phyloP scores from a whole-genome alignment of 2,329 filamentous ascomycete species.

The Pseudocercospora fijiensis region DNA sequence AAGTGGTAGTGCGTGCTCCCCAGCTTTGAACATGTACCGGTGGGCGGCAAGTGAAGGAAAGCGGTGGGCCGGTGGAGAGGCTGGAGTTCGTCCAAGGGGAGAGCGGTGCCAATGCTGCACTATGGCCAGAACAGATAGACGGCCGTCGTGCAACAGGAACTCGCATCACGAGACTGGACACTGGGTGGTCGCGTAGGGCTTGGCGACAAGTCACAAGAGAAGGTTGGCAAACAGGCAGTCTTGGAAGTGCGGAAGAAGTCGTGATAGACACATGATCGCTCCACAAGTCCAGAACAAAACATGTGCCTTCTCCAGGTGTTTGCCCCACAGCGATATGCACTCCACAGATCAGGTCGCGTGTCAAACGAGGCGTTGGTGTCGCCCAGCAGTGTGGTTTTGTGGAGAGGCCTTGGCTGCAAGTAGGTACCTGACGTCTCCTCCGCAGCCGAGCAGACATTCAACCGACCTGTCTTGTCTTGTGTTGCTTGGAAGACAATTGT shows the following conservation, averaged over 20 bases:
- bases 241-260: slow-evolving; percentile 14
- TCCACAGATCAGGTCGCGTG: slow-evolving; percentile 1
- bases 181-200: background rate
- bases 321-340: slow-evolving; percentile 9
- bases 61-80: background rate
- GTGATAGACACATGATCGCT: slow-evolving; percentile 5
- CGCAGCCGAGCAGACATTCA: background rate
- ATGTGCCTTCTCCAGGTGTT: slow-evolving; percentile 6
- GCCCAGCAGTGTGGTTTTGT: slow-evolving; percentile 1
- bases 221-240: slow-evolving; percentile 9
- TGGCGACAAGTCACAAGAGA: slow-evolving; percentile 13
- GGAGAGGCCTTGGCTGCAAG: slow-evolving; percentile 1
- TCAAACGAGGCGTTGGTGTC: background rate
- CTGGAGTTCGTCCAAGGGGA: slow-evolving; percentile 9
- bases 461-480: background rate
- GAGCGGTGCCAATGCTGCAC: slow-evolving; percentile 9
- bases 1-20: background rate
- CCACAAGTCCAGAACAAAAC: slow-evolving; percentile 7
- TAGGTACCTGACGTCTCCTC: background rate
- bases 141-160: slow-evolving; percentile 5
- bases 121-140: slow-evolving; percentile 2
- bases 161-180: slow-evolving; percentile 4
- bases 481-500: background rate
- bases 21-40: background rate
- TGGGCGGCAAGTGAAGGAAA: slow-evolving; percentile 1